These are phyloP conservation scores for Candida silvatica DNA, from an alignment of 805 yeast species.

Conservation along the genomic window DNA sequence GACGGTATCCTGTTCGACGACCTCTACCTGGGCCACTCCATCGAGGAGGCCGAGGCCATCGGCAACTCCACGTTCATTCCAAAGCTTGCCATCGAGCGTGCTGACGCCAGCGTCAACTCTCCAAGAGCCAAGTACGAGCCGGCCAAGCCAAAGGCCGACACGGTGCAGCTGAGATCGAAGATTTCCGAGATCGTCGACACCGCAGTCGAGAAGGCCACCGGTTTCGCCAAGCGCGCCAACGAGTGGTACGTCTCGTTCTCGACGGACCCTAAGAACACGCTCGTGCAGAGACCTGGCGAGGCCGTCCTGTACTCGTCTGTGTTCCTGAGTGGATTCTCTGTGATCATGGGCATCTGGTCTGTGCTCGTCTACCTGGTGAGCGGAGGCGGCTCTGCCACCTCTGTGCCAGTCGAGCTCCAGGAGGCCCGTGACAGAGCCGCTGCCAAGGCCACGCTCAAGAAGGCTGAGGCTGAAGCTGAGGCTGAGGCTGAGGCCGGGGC, in stretches of 20 bases:
- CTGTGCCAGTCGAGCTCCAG: conserved; percentile 2
- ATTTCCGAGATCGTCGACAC: conserved; percentile 6
- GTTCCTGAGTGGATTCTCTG: conserved; percentile 30
- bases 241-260: conserved; percentile 31
- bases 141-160: conserved; percentile 21
- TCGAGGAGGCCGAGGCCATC: conserved; percentile 74
- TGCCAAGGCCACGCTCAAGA: neutral
- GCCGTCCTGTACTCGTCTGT: conserved; percentile 38
- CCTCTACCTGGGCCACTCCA: conserved; percentile 75
- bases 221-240: conserved; percentile 1
- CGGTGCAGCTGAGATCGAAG: conserved; percentile 11
- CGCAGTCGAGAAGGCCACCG: conserved; percentile 19
- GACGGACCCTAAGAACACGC: conserved; percentile 34
- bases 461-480: conserved; percentile 7
- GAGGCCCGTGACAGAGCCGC: conserved; percentile 1
- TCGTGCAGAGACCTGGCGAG: conserved; percentile 39
- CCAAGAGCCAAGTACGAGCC: conserved; percentile 37
- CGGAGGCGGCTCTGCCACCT: conserved; percentile 2
- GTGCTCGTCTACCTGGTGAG: conserved; percentile 8
- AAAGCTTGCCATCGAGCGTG: conserved; percentile 43
- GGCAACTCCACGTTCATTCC: conserved; percentile 69
- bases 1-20: conserved; percentile 69
- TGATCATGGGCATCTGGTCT: conserved; percentile 35
- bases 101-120: conserved; percentile 29
- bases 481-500: conserved; percentile 11